phyloP scores from a whole-genome alignment of 805 yeast genomes.

The Wickerhamomyces bovis region DNA sequence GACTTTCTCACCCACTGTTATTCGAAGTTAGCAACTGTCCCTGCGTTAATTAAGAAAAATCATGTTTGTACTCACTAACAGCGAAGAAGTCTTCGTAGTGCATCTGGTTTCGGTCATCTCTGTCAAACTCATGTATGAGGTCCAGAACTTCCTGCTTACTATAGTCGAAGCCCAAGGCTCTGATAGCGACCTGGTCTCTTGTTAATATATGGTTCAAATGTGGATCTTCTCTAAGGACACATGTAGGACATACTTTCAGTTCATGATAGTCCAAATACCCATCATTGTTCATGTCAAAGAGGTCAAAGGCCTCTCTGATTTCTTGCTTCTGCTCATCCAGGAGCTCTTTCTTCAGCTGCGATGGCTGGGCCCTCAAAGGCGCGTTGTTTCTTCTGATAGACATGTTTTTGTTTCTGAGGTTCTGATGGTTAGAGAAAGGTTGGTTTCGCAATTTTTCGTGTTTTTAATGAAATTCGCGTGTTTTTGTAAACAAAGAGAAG shows the following conservation, averaged over 20 bases:
- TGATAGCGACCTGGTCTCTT: slow-evolving; percentile 50
- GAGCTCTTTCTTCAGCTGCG: slow-evolving; percentile 54
- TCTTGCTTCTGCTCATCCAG: slow-evolving; percentile 87
- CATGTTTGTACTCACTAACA: not conserved
- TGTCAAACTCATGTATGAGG: slow-evolving; percentile 74
- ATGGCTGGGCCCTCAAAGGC: slow-evolving; percentile 13
- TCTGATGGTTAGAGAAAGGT: not conserved
- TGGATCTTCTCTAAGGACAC: too few species aligned
- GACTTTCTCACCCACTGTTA: slow-evolving; percentile 71
- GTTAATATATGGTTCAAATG: not conserved
- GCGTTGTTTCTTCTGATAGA: not conserved
- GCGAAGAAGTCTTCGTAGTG: slow-evolving; percentile 77
- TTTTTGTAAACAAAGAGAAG: not conserved
- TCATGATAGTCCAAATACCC: slow-evolving; percentile 91
- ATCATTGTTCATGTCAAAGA: slow-evolving; percentile 90
- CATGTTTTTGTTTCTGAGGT: slow-evolving; percentile 13
- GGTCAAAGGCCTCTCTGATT: slow-evolving; percentile 83
- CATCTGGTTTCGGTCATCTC: slow-evolving; percentile 66
- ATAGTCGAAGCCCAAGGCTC: slow-evolving; percentile 89
- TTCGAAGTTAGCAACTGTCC: slow-evolving; percentile 18
- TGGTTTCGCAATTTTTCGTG: not conserved
- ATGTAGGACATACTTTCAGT: slow-evolving; percentile 40
- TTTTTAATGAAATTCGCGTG: not conserved
- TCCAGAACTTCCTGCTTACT: slow-evolving; percentile 69
- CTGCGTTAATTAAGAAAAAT: slow-evolving; percentile 4